Base-by-base conservation (phyloP, 2,329 filamentous ascomycete species). In the Anthostomella pinea region DNA sequence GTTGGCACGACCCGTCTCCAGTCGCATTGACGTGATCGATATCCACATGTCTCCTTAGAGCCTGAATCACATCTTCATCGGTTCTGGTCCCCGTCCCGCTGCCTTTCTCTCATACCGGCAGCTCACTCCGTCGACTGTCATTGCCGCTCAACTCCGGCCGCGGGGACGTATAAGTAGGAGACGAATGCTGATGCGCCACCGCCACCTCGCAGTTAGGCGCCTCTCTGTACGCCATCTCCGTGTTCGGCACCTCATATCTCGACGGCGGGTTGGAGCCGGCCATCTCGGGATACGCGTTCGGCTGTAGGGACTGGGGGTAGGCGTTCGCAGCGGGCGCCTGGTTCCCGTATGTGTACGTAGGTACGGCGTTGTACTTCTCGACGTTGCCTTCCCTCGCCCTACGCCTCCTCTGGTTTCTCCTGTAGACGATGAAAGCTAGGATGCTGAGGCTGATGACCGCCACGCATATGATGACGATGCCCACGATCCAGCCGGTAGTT, bases 401-500 rank as follows among this genome's bases (percentile, higher is more conserved):
- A 4, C 36, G 30, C 19, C 35, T 33, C 33, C 9, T 37, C 13
- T 15, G 14, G 21, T 36, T 38, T 14, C 46, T 38, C 14, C 20
- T 22, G 19, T 31, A 38, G 9, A 41, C 9, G 18, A 10, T 31
- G 20, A 41, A 8, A 13, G 18, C 14, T 7, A 39, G 11, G 13
- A 6, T 17, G 9, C 30, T 3, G 30, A 20, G 24, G 10, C 31
- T 16, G 10, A 45, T 18, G 13, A 22, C 11, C 9, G 27, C 10
- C 4, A 43, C 2, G 6, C 22, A 8, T 9, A 43, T 33, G 10
- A 43, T 2, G 10, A 41, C 33, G 25, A 45, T 42, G 7, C 44
- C 44, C n/a, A 45, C 30, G 26, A 47, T 47, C 41, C 39, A 43
- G 13, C 39, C 41, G 5, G 30, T 36, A 5, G 37, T 24, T 14